phyloP scores from a whole-genome alignment of 2,329 filamentous ascomycete species.

The Sarocladiaceae sp. region DNA sequence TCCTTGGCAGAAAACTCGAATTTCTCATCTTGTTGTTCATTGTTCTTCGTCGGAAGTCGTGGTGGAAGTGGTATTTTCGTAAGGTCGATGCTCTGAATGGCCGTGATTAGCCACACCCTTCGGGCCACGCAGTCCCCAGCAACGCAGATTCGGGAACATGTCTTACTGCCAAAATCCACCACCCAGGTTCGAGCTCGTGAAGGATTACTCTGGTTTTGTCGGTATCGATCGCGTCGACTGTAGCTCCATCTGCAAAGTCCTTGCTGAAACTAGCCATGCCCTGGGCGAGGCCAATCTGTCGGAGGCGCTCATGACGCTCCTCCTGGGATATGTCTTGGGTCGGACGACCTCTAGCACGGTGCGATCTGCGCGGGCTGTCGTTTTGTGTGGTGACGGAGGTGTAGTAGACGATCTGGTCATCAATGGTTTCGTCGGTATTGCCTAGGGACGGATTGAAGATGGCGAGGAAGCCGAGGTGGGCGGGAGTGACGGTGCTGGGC shows the following conservation, averaged over 20 bases:
- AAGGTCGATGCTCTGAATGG: constrained; percentile 55
- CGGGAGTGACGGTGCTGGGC: constrained; percentile 42
- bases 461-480: constrained; percentile 81
- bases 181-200: constrained; percentile 80
- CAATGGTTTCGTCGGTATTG: constrained; percentile 49
- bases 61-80: constrained; percentile 63
- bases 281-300: constrained; percentile 92
- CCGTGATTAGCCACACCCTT: background rate
- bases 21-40: constrained; percentile 33
- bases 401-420: constrained; percentile 90
- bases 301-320: constrained; percentile 76
- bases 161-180: constrained; percentile 90
- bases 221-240: constrained; percentile 83
- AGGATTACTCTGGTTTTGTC: constrained; percentile 80
- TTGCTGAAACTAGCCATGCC: constrained; percentile 92
- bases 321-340: constrained; percentile 46
- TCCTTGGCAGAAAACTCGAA: constrained; percentile 86
- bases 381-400: constrained; percentile 52
- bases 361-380: constrained; percentile 29
- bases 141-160: constrained; percentile 11
- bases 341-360: constrained; percentile 33
- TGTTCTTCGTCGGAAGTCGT: constrained; percentile 35
- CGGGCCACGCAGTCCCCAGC: background rate
- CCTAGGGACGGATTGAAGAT: constrained; percentile 91
- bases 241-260: constrained; percentile 71